These are phyloP conservation scores for Bipolaris gigantea DNA, from an alignment of 2,329 filamentous ascomycete species.

Conservation along the genomic window DNA sequence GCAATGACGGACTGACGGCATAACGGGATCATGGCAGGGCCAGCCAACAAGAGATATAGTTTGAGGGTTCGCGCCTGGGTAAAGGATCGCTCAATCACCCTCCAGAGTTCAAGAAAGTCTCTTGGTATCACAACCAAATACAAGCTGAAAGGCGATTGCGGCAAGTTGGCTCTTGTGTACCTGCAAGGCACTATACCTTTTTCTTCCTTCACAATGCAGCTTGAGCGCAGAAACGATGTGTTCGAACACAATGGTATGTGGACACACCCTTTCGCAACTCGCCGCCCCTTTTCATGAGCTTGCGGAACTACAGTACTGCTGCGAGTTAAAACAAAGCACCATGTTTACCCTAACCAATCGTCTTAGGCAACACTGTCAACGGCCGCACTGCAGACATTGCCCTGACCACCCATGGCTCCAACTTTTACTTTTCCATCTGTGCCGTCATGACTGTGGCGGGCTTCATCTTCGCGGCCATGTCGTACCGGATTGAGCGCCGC, in stretches of 20 bases:
- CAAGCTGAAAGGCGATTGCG: neutral
- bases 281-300: neutral
- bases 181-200: neutral
- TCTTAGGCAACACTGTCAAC: slow-evolving; percentile 49
- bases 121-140: neutral
- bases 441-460: slow-evolving; percentile 61
- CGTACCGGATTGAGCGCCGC: slow-evolving; percentile 56
- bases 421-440: slow-evolving; percentile 65
- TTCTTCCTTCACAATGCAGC: slow-evolving; percentile 6
- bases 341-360: neutral
- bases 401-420: slow-evolving; percentile 62
- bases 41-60: neutral
- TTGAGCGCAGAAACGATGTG: slow-evolving; percentile 25
- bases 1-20: neutral
- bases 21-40: neutral
- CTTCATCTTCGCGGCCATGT: slow-evolving; percentile 57
- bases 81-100: neutral
- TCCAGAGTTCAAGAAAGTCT: neutral
- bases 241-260: slow-evolving; percentile 25
- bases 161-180: neutral
- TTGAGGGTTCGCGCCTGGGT: neutral
- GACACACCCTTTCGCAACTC: neutral
- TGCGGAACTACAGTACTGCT: neutral
- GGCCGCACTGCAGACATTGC: slow-evolving; percentile 55
- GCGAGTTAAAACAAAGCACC: neutral